Conservation (phyloP, 768 basidiomycete genomes). For the Nidula microcarpa region DNA sequence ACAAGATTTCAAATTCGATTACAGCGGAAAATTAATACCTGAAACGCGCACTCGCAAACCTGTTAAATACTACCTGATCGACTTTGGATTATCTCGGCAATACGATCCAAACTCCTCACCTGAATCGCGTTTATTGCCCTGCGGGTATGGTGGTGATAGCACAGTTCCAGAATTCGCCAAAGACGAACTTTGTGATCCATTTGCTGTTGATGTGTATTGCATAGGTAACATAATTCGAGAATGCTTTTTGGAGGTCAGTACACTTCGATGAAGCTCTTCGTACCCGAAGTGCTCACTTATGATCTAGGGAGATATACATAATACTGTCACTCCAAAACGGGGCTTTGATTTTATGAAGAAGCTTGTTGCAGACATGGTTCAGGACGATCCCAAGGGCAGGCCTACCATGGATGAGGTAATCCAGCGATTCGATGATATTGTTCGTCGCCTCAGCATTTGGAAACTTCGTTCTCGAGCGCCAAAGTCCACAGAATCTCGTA, state of each 20-base stretch:
- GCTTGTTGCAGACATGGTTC: too few relatives aligned
- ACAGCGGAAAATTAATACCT: constrained; percentile 6
- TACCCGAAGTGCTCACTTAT: too few relatives aligned
- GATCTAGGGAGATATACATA: too few relatives aligned
- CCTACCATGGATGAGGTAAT: too few relatives aligned
- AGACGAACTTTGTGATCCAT: constrained; percentile 20
- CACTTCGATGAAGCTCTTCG: too few relatives aligned
- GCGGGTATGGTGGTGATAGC: constrained; percentile 13
- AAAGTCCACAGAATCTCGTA: too few relatives aligned
- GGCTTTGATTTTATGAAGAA: too few relatives aligned
- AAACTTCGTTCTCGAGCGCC: too few relatives aligned
- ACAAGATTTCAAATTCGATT: background rate
- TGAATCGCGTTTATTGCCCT: background rate
- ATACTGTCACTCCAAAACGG: too few relatives aligned
- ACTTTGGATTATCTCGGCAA: constrained; percentile 16
- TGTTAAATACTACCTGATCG: constrained; percentile 21
- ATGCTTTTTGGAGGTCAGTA: background rate
- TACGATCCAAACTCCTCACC: constrained; percentile 1
- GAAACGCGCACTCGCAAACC: constrained; percentile 12
- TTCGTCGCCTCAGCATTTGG: too few relatives aligned
- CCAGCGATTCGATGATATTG: too few relatives aligned
- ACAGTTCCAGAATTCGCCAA: constrained; percentile 18
- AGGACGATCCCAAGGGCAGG: too few relatives aligned
- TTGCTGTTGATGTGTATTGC: constrained; percentile 23
- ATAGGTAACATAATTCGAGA: constrained; percentile 12